Base-by-base conservation (phyloP, 192 early-diverging fungal genomes). In the Backusella westeae region DNA sequence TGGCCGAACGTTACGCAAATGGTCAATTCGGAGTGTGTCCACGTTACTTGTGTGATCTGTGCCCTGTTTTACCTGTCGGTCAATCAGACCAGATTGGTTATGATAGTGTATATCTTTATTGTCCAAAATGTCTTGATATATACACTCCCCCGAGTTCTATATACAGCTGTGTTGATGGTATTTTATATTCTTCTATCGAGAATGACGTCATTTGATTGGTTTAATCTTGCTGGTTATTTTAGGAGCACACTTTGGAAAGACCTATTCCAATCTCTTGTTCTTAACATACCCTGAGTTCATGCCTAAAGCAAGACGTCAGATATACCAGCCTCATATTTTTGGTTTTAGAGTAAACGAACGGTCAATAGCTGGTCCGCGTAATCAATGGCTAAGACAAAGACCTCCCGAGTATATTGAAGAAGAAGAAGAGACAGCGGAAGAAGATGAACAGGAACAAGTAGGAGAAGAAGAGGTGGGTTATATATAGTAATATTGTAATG, bases 201-300 rank as follows among this genome's bases (percentile, higher is more conserved):
- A 23, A 38, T 59, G 35, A 69, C 35, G 36, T 32, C 23, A 59
- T 73, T 86, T 85, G 39, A 49, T 69, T 77, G 46, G 76, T 56
- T 56, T 71, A 65, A 32, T 63, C 5, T 26, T 39, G 35, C 17
- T 59, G 23, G 21, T 35, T 36, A 34, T 56, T 80, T 41, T 78
- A 89, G 95, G 98, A 69, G 94, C 96, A 46, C 94, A 91, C 79
- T 99, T 99, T 88, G 97, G 97, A 38, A 94, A 97, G 15, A 97
- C 96, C 0, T 97, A 98, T 81, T 89, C 94, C 14, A 91, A 96
- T 80, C 86, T 99, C 67, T 86, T 98, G 34, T 96, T 98, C 82
- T 87, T 93, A 82, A 92, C 91, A 17, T 97, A 90, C 85, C 95
- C 96, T 1, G 89, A 94, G 35, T 82, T 95, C 46, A 80, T 93